Base-by-base conservation (phyloP, 495 filamentous ascomycete species). In the Aspergillus ellipticus region DNA sequence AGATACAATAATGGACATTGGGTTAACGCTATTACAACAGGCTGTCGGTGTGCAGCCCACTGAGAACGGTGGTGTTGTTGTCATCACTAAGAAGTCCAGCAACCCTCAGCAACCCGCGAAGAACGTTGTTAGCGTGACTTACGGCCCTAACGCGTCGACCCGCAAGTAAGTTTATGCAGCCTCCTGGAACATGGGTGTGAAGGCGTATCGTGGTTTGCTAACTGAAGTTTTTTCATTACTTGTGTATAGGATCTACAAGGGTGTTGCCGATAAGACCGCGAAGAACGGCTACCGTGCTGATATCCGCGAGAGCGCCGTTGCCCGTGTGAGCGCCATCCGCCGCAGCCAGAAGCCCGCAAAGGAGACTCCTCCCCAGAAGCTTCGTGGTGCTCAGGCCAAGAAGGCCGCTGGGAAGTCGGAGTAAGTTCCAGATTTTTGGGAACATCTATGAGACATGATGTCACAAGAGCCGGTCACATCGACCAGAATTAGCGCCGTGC, bases 251-350 rank as follows among this genome's bases (percentile, higher is more conserved):
- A 89, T 89, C 74, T 97, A 90, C 83, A 89, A 85, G 78, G 78
- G 81, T 61, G 85, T 97, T 67, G 92, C 87, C 70, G 85, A 77
- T 78, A 76, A 76, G 69, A 86, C 86, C 57, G 89, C 91, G 66
- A 92, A 89, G 84, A 79, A 82, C 71, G 80, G 83, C 63, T 95
- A 94, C 83, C 86, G 94, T 69, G 70, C 86, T 64, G 94, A 98
- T 70, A 81, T 98, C 71, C 89, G 91, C 59, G 80, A 85, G 66
- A 86, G 85, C 62, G 92, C 92, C 59, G 87, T 97, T 69, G 81
- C 92, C 71, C 89, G 94, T 64, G 93, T 88, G 62, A 90, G 86
- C 70, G 89, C 90, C 65, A 82, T 97, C 78, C 89, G 88, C 71
- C 74, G 80, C 61, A 87, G 87, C 53, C 89, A 96, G 81, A 77